These are phyloP conservation scores for Theileria sp. DNA, from an alignment of 169 alveolate genomes.

Conservation along the genomic window DNA sequence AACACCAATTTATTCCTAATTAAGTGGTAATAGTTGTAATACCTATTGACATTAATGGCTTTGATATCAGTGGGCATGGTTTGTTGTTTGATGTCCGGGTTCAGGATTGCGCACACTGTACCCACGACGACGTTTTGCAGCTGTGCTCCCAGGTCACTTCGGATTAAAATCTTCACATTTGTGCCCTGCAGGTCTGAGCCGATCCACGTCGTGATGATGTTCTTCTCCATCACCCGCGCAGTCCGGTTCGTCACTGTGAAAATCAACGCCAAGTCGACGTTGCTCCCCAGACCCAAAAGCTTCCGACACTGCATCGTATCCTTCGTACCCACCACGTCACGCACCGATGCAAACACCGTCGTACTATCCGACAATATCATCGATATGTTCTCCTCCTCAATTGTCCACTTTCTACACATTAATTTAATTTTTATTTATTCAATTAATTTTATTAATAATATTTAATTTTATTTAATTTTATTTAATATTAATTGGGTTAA, in stretches of 20 bases:
- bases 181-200: constrained; percentile 53
- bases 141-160: constrained; percentile 21
- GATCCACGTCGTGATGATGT: constrained; percentile 43
- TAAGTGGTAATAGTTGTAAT: too few relatives aligned
- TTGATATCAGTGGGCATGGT: constrained; percentile 18
- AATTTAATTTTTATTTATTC: too few relatives aligned
- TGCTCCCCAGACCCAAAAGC: constrained; percentile 22
- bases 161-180: constrained; percentile 20
- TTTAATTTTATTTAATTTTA: too few relatives aligned
- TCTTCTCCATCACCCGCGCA: constrained; percentile 17
- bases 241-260: constrained; percentile 32
- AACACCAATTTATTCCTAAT: too few relatives aligned
- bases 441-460: too few relatives aligned
- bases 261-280: constrained; percentile 60
- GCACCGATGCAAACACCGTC: constrained; percentile 54
- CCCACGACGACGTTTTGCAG: constrained; percentile 29
- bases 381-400: constrained; percentile 37
- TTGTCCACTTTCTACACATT: constrained; percentile 63
- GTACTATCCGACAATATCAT: constrained; percentile 40
- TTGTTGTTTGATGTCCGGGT: constrained; percentile 52
- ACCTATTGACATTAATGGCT: constrained; percentile 1
- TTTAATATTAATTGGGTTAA: not conserved
- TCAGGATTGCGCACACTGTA: constrained; percentile 53
- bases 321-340: constrained; percentile 24
- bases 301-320: constrained; percentile 56